A percentile compares a stretch with the other conserved stretches of the same genome.
Evolutionary conservation across 805 yeast genomes (phyloP).

Genomic region (Wickerhamiella spandovensis): DNA sequence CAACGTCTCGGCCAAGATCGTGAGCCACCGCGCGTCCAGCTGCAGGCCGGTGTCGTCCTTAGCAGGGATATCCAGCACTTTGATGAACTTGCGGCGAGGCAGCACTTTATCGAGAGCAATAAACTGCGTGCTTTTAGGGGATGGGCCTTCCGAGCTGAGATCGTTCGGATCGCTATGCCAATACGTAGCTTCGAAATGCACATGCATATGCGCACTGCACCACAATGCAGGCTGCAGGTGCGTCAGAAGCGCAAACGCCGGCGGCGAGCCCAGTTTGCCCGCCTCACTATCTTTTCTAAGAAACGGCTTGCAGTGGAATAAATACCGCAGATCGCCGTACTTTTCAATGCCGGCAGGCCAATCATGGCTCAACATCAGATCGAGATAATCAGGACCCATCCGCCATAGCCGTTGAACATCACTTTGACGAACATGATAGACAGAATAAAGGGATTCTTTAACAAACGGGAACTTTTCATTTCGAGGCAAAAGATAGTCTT

Average conservation of each 20-base stretch:
- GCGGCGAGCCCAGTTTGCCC: constrained; percentile 59
- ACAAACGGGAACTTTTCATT: constrained; percentile 38
- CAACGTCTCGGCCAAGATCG: too few species aligned
- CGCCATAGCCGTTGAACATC: constrained; percentile 40
- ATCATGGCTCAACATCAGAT: constrained; percentile 70
- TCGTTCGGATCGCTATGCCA: constrained; percentile 21
- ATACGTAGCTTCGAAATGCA: constrained; percentile 47
- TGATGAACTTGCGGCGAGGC: constrained; percentile 47
- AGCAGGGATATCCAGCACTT: constrained; percentile 27
- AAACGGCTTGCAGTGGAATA: constrained; percentile 50
- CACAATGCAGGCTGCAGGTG: constrained; percentile 53
- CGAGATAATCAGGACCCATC: constrained; percentile 22
- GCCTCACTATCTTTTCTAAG: constrained; percentile 49
- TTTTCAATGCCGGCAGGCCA: constrained; percentile 80
- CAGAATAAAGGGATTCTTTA: constrained; percentile 35
- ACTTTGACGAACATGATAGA: constrained; percentile 60
- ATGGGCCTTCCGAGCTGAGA: neutral
- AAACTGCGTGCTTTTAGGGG: constrained; percentile 34
- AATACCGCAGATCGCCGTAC: constrained; percentile 40
- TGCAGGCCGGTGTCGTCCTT: neutral
- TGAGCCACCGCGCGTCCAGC: neutral
- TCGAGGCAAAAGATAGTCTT: constrained; percentile 33
- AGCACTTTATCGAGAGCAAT: constrained; percentile 78
- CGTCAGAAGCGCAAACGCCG: constrained; percentile 41
- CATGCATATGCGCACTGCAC: constrained; percentile 88